These are phyloP conservation scores for Kwoniella sp. DNA, from an alignment of 768 basidiomycete species.

Conservation along the genomic window DNA sequence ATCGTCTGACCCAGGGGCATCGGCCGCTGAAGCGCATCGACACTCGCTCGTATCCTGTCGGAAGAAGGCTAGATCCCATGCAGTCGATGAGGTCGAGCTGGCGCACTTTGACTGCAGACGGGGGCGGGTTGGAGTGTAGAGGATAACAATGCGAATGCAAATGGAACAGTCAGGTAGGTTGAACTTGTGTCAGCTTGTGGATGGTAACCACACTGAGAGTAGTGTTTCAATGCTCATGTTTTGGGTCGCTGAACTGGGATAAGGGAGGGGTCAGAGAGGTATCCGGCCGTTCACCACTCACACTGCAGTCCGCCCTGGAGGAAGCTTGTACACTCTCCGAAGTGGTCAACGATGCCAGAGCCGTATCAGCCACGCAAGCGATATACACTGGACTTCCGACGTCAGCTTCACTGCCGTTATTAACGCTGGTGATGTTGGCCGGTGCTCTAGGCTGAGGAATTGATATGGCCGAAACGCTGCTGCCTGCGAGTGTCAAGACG, in stretches of 20 bases:
- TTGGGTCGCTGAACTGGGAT: no score
- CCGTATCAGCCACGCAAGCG: constrained; percentile 15
- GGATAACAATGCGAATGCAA: no score
- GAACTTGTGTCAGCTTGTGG: no score
- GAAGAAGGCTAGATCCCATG: constrained; percentile 12
- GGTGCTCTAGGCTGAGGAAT: not conserved
- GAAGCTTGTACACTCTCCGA: constrained; percentile 6
- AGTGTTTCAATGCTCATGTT: no score
- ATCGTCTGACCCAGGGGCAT: constrained; percentile 16
- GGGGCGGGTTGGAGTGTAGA: no score
- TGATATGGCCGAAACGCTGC: not conserved
- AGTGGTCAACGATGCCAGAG: constrained; percentile 16
- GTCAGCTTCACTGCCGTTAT: not conserved
- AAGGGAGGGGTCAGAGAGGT: not conserved
- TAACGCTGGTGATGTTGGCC: not conserved
- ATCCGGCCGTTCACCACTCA: constrained; percentile 3
- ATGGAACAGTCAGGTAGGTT: no score
- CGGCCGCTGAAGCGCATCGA: constrained; percentile 8
- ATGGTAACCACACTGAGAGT: no score
- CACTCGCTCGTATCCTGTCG: constrained; percentile 19
- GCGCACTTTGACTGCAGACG: constrained; percentile 5
- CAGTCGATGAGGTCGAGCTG: not conserved
- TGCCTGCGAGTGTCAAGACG: not conserved
- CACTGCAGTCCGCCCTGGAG: constrained; percentile 11
- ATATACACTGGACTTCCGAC: constrained; percentile 9